Conservation (phyloP, 2,329 filamentous ascomycete species). For the Curvularia lunata region DNA sequence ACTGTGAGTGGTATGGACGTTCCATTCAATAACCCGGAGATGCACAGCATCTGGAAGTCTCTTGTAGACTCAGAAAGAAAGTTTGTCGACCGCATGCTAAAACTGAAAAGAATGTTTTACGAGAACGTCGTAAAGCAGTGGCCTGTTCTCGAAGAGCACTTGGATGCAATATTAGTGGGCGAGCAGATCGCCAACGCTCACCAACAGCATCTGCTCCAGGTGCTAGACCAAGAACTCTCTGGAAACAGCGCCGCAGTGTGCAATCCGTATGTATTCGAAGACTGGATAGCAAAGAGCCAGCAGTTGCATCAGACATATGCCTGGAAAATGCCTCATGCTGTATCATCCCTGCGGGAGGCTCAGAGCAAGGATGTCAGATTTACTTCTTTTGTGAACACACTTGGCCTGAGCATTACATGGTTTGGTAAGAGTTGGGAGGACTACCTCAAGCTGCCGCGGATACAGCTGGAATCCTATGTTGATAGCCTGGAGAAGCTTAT, state of each 20-base stretch:
- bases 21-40: constrained; percentile 23
- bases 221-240: constrained; percentile 27
- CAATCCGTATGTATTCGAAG: constrained; percentile 30
- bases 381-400: constrained; percentile 31
- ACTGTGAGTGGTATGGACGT: constrained; percentile 5
- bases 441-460: constrained; percentile 31
- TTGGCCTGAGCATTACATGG: constrained; percentile 34
- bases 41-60: constrained; percentile 32
- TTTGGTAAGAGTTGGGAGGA: constrained; percentile 40
- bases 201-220: constrained; percentile 27
- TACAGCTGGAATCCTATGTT: constrained; percentile 33
- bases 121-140: constrained; percentile 34
- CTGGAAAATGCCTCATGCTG: constrained; percentile 32
- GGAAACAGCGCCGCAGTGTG: constrained; percentile 21
- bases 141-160: constrained; percentile 35
- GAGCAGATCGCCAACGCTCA: constrained; percentile 29
- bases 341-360: constrained; percentile 32
- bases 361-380: constrained; percentile 33
- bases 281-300: constrained; percentile 29
- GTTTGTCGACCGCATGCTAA: constrained; percentile 34
- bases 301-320: constrained; percentile 34
- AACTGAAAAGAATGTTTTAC: constrained; percentile 37
- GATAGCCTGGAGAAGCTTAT: constrained; percentile 25
- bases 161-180: constrained; percentile 28
- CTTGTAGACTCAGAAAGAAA: constrained; percentile 32